Evolutionary conservation across 2,329 filamentous ascomycete species (phyloP).

Genomic region (Diplodia intermedia): DNA sequence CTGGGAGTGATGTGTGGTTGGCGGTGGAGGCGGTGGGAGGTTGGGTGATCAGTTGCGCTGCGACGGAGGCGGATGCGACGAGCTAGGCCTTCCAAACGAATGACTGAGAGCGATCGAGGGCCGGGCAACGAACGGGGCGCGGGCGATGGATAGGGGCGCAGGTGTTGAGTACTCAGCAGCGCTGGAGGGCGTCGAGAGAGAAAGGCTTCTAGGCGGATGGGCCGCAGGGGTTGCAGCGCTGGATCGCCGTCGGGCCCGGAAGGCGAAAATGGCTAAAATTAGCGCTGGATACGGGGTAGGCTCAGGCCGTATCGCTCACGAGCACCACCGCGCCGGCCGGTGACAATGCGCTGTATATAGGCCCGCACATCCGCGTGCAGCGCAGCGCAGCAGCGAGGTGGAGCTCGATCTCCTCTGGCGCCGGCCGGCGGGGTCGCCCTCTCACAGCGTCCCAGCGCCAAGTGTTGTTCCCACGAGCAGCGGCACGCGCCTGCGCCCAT

Average conservation of each 20-base stretch:
- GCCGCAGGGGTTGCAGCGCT: conserved; percentile 28
- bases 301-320: conserved; percentile 28
- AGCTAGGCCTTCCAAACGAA: conserved; percentile 23
- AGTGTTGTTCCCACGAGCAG: conserved; percentile 30
- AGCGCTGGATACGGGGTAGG: conserved; percentile 27
- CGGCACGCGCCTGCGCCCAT: conserved; percentile 14
- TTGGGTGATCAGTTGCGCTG: conserved; percentile 10
- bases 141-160: conserved; percentile 15
- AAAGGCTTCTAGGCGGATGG: conserved; percentile 21
- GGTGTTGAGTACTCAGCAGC: conserved; percentile 5
- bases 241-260: conserved; percentile 30
- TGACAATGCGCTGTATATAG: conserved; percentile 1
- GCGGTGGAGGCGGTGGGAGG: conserved; percentile 21
- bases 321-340: conserved; percentile 5
- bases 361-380: conserved; percentile 8
- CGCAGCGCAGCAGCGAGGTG: not conserved
- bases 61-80: conserved; percentile 9
- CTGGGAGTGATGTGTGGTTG: conserved; percentile 7
- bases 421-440: conserved; percentile 1
- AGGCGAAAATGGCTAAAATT: conserved; percentile 31
- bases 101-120: conserved; percentile 27
- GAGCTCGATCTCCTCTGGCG: conserved; percentile 4
- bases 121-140: conserved; percentile 17
- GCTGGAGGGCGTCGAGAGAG: conserved; percentile 5
- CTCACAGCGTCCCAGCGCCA: conserved; percentile 16